Base-by-base conservation (phyloP, 1,284 basidiomycete species). In the Erythrobasidium hasegawianum region DNA sequence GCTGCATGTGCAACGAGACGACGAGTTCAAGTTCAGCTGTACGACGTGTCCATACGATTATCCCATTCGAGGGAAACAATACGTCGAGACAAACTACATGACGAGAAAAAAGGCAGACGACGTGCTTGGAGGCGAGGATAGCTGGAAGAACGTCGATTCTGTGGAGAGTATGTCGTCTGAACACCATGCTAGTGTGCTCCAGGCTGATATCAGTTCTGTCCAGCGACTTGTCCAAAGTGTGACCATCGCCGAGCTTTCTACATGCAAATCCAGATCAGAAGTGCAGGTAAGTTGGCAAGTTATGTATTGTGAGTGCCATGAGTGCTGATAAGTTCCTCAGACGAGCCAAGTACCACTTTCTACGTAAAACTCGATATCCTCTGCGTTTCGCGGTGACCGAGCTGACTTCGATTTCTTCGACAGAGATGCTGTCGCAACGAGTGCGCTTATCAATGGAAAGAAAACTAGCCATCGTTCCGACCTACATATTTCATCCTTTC, bases 311-410 rank as follows among this genome's bases (percentile, higher is more conserved):
- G 56, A 16, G 16, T 8, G 43, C 11, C 43, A 24, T 27, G 16
- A 41, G 8, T 41, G 11, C 22, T 50, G 14, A n/a, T 29, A 13
- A 18, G 22, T 10, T 29, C 41, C 41, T 54, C 65, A 59, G 93
- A 96, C 77, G 93, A 96, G 76, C 93, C 93, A 5, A 94, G 93
- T 89, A 96, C 93, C 8, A 96, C 89, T 0, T 96, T 93, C 89
- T 82, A 79, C 67, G 62, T 65, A 38, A 26, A 55, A 57, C 8
- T 38, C 18, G 18, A 27, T 18, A 14, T 14, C 26, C 11, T 27
- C 18, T 16, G 4, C 22, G 9, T 22, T 16, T 54, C 27, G 50
- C 1, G 9, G 10, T 27, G 33, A 26, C 4, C 5, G 16, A 18
- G 40, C 45, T 11, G 16, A 9, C 20, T 45, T 5, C 38, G 14